Evolutionary conservation across 148 eudicot species (phyloP), one percentile per base, ranked within the genome.

Genomic region (Fagopyrum tataricum): DNA sequence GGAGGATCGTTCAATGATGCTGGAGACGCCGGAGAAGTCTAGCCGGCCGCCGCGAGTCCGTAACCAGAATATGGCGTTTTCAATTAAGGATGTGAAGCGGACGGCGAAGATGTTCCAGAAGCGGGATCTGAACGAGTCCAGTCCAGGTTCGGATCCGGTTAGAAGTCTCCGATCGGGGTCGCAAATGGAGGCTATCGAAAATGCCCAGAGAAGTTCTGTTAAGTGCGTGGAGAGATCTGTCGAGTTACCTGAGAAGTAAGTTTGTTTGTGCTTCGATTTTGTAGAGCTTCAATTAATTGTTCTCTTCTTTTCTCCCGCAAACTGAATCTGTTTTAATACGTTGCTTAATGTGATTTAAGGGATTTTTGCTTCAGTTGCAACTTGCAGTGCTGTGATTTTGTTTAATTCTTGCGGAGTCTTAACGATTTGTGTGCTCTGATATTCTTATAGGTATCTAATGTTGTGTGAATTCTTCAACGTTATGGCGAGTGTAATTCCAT

Each of bases 401-500:
- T 58, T 58, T 14, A 8, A 23, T 58, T 23, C 41, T 21, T 77
- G 44, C 40, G 10, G 20, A 6, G 46, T 20, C 17, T 53, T 61
- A 13, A 46, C 66, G 46, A 44, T 69, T 79, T 4, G n/a, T 74
- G 9, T 67, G 11, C 39, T 46, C 31, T 46, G 67, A 59, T 61
- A 31, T 71, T 75, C 81, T 70, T 39, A 48, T 55, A 95, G 93
- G 86, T 84, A 80, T 74, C 89, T 85, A 70, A 77, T 84, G 72
- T 51, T 95, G 82, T 83, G 88, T 20, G 77, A 84, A 73, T 91
- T 91, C 79, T 91, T 95, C 81, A 74, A 82, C 71, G 82, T 91
- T 70, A 81, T 95, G 83, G 89, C 83, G 77, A 80, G 82, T 76
- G 86, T 93, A 24, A 79, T 95, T 79, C 85, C 88, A 51, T 79